Conservation (phyloP, 2,329 filamentous ascomycete genomes). For the Hypoxylon sp. region DNA sequence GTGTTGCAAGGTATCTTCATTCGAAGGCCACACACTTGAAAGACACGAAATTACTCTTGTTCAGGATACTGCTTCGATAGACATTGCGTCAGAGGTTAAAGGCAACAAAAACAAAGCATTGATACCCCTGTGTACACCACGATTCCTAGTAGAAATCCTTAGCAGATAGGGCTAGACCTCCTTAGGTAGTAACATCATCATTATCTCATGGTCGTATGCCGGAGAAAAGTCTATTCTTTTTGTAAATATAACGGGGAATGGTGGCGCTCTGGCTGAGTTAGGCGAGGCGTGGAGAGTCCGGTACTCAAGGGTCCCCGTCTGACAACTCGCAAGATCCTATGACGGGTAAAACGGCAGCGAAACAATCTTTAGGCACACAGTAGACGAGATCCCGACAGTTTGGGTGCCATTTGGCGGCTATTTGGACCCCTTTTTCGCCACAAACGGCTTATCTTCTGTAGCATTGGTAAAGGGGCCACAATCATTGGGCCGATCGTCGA, state of each 20-base stretch:
- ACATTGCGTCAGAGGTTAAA: background rate
- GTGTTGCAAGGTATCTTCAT: slow-evolving; percentile 6
- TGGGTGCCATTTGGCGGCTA: background rate
- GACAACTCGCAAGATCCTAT: background rate
- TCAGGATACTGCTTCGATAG: background rate
- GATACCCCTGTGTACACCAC: background rate
- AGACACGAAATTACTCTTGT: slow-evolving; percentile 14
- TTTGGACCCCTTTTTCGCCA: background rate
- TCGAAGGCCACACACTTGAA: slow-evolving; percentile 1
- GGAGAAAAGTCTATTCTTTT: background rate
- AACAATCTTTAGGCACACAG: too few relatives aligned
- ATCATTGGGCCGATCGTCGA: slow-evolving; percentile 29
- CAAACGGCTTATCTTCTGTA: background rate
- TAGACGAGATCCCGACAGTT: background rate
- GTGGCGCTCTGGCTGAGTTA: background rate
- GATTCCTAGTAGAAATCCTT: too few relatives aligned
- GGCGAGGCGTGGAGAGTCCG: background rate
- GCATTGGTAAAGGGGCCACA: background rate
- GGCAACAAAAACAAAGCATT: background rate
- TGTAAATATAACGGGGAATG: background rate
- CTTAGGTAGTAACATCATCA: background rate
- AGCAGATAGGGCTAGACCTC: background rate
- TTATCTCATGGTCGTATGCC: background rate
- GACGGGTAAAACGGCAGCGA: background rate
- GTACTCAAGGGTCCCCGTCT: background rate